These are phyloP conservation scores for Bertia moriformis DNA, from an alignment of 2,329 filamentous ascomycete genomes.

Conservation along the genomic window DNA sequence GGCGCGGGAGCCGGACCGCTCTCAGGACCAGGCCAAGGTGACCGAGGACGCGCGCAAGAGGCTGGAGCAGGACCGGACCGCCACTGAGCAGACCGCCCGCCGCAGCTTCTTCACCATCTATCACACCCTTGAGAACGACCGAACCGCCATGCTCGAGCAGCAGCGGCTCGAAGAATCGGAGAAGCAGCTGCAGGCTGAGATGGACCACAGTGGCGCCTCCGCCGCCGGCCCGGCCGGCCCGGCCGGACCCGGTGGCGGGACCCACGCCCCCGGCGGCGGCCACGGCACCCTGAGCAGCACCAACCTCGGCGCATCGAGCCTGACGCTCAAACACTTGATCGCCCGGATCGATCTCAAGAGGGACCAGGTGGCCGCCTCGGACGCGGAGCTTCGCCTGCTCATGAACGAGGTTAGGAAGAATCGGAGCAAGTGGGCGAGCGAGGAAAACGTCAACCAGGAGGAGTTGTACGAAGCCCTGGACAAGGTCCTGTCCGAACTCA, in stretches of 20 bases:
- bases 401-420: conserved; percentile 98
- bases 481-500: conserved; percentile 91
- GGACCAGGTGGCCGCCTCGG: conserved; percentile 76
- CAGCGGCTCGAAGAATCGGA: conserved; percentile 94
- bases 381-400: conserved; percentile 77
- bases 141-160: conserved; percentile 92
- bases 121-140: conserved; percentile 87
- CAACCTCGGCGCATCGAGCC: conserved; percentile 86
- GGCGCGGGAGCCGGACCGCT: conserved; percentile 27
- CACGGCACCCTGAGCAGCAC: conserved; percentile 85
- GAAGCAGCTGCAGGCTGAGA: conserved; percentile 88
- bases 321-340: conserved; percentile 94
- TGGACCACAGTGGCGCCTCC: conserved; percentile 49
- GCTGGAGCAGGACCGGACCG: conserved; percentile 79
- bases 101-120: conserved; percentile 85
- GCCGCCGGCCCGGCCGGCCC: conserved; percentile 18
- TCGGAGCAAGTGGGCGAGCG: conserved; percentile 94
- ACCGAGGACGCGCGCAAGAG: conserved; percentile 85
- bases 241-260: too few relatives aligned
- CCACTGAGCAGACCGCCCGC: conserved; percentile 77
- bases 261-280: conserved; percentile 39
- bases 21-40: conserved; percentile 49
- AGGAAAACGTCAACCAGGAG: conserved; percentile 93
- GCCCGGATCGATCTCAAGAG: conserved; percentile 88
- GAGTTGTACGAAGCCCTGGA: conserved; percentile 93